Evolutionary conservation across 2,329 filamentous ascomycete species (phyloP).

Genomic region (Clonostachys sp.): DNA sequence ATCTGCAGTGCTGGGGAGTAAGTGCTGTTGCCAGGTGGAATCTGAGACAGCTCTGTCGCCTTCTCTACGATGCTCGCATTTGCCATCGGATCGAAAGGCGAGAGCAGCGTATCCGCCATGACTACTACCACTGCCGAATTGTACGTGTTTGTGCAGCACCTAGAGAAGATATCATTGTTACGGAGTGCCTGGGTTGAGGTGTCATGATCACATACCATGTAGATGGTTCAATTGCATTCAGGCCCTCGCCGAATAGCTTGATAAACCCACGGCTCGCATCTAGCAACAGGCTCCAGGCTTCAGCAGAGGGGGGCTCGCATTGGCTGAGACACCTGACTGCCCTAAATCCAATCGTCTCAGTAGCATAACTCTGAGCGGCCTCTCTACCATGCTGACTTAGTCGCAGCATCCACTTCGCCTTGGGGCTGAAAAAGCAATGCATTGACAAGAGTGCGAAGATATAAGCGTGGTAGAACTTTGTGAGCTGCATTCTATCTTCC

Average conservation of each 20-base stretch:
- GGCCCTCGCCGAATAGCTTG: slow-evolving; percentile 16
- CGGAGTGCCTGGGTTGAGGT: too few relatives aligned
- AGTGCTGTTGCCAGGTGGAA: too few relatives aligned
- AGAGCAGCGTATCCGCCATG: too few relatives aligned
- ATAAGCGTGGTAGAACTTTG: slow-evolving; percentile 30
- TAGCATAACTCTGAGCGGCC: slow-evolving; percentile 12
- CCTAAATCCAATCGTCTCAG: background rate
- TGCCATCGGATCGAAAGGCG: too few relatives aligned
- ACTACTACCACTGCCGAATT: too few relatives aligned
- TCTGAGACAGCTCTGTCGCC: too few relatives aligned
- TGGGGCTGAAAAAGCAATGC: slow-evolving; percentile 30
- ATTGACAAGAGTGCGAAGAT: slow-evolving; percentile 25
- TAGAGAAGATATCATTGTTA: too few relatives aligned
- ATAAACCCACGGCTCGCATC: slow-evolving; percentile 25
- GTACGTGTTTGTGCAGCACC: too few relatives aligned
- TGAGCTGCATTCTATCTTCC: slow-evolving; percentile 5
- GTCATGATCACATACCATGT: too few relatives aligned
- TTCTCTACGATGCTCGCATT: too few relatives aligned
- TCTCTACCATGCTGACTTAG: slow-evolving; percentile 19
- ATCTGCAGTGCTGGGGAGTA: too few relatives aligned
- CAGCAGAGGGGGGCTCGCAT: slow-evolving; percentile 10
- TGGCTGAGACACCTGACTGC: background rate
- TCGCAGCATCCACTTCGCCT: slow-evolving; percentile 27
- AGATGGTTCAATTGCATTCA: too few relatives aligned
- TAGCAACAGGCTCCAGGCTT: slow-evolving; percentile 23